Evolutionary conservation across 163 green algal genomes (phyloP), one percentile per base, ranked within the genome.

Genomic region (Dunaliella salina): DNA sequence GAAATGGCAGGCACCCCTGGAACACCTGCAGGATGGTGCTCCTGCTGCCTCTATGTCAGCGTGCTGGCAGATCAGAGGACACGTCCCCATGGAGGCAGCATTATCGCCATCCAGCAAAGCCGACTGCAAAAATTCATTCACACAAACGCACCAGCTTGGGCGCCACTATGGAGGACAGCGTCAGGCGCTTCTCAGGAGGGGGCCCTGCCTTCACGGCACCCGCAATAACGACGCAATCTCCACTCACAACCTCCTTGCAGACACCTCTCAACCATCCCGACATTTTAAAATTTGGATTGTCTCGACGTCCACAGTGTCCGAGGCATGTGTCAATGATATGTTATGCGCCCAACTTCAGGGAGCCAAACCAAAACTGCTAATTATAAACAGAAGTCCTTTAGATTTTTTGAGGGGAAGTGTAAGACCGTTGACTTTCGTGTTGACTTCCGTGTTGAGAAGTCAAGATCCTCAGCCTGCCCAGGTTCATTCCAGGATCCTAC

Each of bases 131-230:
- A n/a, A n/a, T n/a, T n/a, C n/a, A n/a, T n/a, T n/a, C n/a, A n/a
- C 40, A 50, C 40, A 50, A 20, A 75, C 94, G 85, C 83, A 98
- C 96, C 92, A 99, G 87, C 79, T 94, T 92, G 15, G 97, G 97
- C 0, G 96, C 94, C 1, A 97, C 92, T 29, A 99, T 86, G 0
- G 92, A 97, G 0, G 95, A 94, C 13, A 99, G 89, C 13, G 95
- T 99, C 67, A 99, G 91, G 0, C 94, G 91, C 93, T 98, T 99
- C 89, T 99, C 96, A 5, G 96, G 94, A 20, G 96, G 94, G 18
- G 93, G 92, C 17, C 88, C 92, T n/a, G 72, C 67, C 79, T 93
- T 93, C 15, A 72, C 85, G 0, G 85, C 89, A 20, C 91, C 94
- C 29, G 94, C 92, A 45, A 99, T 90, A 0, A 98, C 90, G 11